Percentiles rank a stretch among this genome's conserved stretches.
These are phyloP conservation scores for Diplodia intermedia DNA, from an alignment of 2,329 filamentous ascomycete species.

Conservation along the genomic window DNA sequence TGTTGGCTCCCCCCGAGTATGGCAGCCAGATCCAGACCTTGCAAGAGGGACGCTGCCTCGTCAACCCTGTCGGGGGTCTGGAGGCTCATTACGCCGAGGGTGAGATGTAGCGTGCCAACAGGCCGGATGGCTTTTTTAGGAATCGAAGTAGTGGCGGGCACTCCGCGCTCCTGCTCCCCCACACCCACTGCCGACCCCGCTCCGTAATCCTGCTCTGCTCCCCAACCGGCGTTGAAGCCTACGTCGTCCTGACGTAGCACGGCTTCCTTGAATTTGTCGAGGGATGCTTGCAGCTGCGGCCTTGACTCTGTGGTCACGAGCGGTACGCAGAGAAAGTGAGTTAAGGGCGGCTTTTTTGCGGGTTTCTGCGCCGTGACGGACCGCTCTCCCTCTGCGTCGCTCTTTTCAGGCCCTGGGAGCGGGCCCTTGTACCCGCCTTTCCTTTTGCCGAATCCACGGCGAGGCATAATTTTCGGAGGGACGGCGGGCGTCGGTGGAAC, in stretches of 20 bases:
- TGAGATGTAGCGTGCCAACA: slow-evolving; percentile 81
- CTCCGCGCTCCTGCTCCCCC: slow-evolving; percentile 43
- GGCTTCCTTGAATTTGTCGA: slow-evolving; percentile 68
- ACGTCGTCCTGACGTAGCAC: slow-evolving; percentile 44
- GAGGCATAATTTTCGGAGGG: slow-evolving; percentile 10
- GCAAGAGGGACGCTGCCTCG: slow-evolving; percentile 51
- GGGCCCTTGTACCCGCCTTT: slow-evolving; percentile 29
- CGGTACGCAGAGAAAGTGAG: slow-evolving; percentile 79
- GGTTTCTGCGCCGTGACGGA: not conserved
- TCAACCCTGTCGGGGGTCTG: slow-evolving; percentile 57
- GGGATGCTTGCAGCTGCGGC: slow-evolving; percentile 68
- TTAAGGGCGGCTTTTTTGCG: slow-evolving; percentile 59
- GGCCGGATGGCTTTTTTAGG: slow-evolving; percentile 75
- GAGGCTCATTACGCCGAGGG: slow-evolving; percentile 84
- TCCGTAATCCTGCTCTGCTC: slow-evolving; percentile 27
- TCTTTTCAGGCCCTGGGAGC: not conserved
- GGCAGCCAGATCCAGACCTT: slow-evolving; percentile 52
- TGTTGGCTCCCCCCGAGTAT: slow-evolving; percentile 45
- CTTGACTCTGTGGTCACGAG: slow-evolving; percentile 68
- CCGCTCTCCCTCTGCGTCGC: not conserved
- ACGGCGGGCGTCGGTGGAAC: not conserved
- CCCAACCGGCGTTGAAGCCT: slow-evolving; percentile 5
- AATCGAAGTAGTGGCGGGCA: slow-evolving; percentile 51
- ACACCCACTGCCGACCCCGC: not conserved
- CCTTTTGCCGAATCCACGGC: slow-evolving; percentile 9